phyloP scores from a whole-genome alignment of 306 rosid species.

The Medicago ruthenica region DNA sequence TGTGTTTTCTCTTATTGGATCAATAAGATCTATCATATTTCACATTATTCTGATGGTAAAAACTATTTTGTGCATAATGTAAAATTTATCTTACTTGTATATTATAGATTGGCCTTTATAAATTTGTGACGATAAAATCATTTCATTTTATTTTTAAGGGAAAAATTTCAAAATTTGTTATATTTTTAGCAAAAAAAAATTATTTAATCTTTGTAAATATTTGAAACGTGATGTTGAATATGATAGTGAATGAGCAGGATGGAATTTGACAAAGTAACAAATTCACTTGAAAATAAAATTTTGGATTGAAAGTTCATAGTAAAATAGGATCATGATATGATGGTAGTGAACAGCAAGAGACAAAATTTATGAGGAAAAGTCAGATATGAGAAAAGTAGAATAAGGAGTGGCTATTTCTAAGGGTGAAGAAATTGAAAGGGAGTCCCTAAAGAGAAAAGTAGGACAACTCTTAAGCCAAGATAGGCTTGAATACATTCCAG shows the following conservation, averaged over 20 bases:
- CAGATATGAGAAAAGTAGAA: constrained; percentile 35
- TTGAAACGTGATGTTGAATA: not conserved
- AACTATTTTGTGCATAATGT: too few species aligned
- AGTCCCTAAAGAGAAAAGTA: constrained; percentile 49
- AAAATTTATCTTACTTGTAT: too few species aligned
- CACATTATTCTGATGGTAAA: too few species aligned
- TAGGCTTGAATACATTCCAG: constrained; percentile 31
- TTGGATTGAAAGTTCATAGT: constrained; percentile 1
- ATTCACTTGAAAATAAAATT: constrained; percentile 40
- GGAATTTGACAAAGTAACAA: not conserved
- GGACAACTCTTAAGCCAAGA: constrained; percentile 46
- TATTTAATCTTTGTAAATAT: too few species aligned
- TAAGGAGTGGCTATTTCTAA: constrained; percentile 41
- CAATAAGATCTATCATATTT: too few species aligned
- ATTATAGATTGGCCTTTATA: too few species aligned
- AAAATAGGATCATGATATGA: constrained; percentile 25
- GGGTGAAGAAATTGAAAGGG: constrained; percentile 30
- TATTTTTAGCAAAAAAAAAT: too few species aligned
- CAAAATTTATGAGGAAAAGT: constrained; percentile 53
- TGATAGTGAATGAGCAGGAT: not conserved
- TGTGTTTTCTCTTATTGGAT: too few species aligned
- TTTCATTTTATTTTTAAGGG: too few species aligned
- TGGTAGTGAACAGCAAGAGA: constrained; percentile 52
- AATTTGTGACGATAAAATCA: too few species aligned
- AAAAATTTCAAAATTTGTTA: too few species aligned